A percentile compares a stretch with the other conserved stretches of the same genome.
Evolutionary conservation across 805 yeast species (phyloP).

Genomic region (Lipomyces spencermartinsiae): DNA sequence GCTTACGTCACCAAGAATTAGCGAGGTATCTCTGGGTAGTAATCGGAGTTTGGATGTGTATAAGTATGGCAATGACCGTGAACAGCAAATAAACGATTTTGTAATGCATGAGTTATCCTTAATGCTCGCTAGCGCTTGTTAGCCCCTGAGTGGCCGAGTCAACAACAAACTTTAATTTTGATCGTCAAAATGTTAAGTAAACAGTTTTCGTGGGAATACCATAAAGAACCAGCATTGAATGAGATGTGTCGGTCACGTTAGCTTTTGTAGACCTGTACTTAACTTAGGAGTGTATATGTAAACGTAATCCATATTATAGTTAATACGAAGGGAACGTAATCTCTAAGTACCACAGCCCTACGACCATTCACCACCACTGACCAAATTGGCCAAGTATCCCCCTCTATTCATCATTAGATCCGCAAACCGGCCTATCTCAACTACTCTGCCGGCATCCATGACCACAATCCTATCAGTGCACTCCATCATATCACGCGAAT

Average conservation of each 20-base stretch:
- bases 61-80: not conserved
- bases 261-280: not conserved
- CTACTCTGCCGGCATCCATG: slow-evolving; percentile 27
- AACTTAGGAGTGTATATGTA: not conserved
- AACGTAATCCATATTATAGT: not conserved
- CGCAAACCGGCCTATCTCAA: slow-evolving; percentile 29
- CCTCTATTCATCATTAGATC: slow-evolving; percentile 15
- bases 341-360: not conserved
- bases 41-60: slow-evolving; percentile 1
- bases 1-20: slow-evolving; percentile 22
- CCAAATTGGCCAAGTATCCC: slow-evolving; percentile 13
- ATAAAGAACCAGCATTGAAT: not conserved
- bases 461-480: slow-evolving; percentile 58
- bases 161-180: too few relatives aligned
- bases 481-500: slow-evolving; percentile 69
- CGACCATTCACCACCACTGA: slow-evolving; percentile 16
- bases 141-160: too few relatives aligned
- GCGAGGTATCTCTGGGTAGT: not conserved
- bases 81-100: not conserved
- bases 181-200: not conserved
- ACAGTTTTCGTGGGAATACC: not conserved
- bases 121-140: too few relatives aligned
- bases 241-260: not conserved
- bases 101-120: too few relatives aligned
- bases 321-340: too few relatives aligned